These are phyloP conservation scores for Agrostemma githago DNA, from an alignment of 148 eudicot species.

Conservation along the genomic window DNA sequence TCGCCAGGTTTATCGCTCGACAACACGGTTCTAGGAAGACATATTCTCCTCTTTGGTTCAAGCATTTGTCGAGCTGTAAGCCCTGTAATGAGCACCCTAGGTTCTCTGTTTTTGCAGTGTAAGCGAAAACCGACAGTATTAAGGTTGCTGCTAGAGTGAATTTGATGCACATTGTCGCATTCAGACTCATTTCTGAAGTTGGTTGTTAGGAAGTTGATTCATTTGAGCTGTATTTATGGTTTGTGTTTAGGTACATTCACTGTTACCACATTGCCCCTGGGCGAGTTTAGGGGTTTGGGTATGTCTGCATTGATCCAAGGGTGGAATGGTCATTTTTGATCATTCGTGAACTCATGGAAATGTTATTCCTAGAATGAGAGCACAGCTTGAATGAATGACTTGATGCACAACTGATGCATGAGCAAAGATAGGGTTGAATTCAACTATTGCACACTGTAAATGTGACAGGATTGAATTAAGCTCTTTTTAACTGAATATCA, in stretches of 20 bases:
- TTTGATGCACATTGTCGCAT: not conserved
- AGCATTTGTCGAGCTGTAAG: slow-evolving; percentile 29
- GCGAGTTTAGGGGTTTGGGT: not conserved
- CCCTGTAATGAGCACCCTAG: slow-evolving; percentile 26
- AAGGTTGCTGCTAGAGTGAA: slow-evolving; percentile 11
- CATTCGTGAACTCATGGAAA: not conserved
- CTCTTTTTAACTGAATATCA: not conserved
- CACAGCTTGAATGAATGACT: slow-evolving; percentile 28
- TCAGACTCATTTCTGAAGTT: not conserved
- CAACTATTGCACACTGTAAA: not conserved
- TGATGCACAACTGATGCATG: slow-evolving; percentile 25
- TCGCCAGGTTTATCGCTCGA: slow-evolving; percentile 25
- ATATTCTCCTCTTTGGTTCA: slow-evolving; percentile 28
- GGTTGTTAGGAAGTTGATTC: not conserved
- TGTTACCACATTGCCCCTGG: slow-evolving; percentile 12
- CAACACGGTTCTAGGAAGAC: slow-evolving; percentile 31
- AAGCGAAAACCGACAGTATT: slow-evolving; percentile 10
- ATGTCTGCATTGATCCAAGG: not conserved
- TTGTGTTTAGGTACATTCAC: not conserved
- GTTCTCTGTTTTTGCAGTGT: slow-evolving; percentile 1
- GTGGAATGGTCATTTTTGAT: slow-evolving; percentile 13
- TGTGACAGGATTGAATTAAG: not conserved
- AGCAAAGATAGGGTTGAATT: slow-evolving; percentile 4
- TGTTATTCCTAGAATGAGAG: slow-evolving; percentile 5
- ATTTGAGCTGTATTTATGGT: slow-evolving; percentile 9